Conservation (phyloP, 352 stramenopile genomes). For the Pythium utonaiense region DNA sequence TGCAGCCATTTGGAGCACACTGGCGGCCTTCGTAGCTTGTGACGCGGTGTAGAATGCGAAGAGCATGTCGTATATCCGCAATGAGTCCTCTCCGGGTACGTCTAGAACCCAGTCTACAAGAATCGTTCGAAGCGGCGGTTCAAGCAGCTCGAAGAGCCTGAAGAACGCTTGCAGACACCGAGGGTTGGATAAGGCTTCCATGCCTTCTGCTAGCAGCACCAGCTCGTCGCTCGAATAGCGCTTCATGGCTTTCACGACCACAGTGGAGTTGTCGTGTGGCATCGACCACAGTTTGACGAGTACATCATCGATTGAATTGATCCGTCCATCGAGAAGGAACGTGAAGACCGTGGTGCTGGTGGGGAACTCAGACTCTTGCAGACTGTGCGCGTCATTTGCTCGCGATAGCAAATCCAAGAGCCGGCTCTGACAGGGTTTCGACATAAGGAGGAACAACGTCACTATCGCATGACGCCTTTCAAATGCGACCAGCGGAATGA, state of each 20-base stretch:
- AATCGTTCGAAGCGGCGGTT: slow-evolving; percentile 20
- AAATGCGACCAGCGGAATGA: slow-evolving; percentile 36
- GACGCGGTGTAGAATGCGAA: slow-evolving; percentile 18
- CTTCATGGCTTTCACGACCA: slow-evolving; percentile 29
- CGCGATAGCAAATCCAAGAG: slow-evolving; percentile 4
- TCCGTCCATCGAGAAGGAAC: slow-evolving; percentile 42
- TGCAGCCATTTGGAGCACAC: slow-evolving; percentile 41
- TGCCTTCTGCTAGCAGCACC: slow-evolving; percentile 31
- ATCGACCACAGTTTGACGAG: slow-evolving; percentile 46
- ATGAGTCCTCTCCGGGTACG: slow-evolving; percentile 31
- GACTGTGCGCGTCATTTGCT: background rate
- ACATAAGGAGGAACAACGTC: slow-evolving; percentile 41
- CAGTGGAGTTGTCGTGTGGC: slow-evolving; percentile 13
- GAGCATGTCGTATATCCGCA: slow-evolving; percentile 42
- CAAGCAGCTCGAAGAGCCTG: slow-evolving; percentile 31
- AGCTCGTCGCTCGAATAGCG: slow-evolving; percentile 35
- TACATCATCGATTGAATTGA: slow-evolving; percentile 34
- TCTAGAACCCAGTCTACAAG: slow-evolving; percentile 46
- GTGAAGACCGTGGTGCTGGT: slow-evolving; percentile 31
- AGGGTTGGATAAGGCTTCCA: slow-evolving; percentile 30
- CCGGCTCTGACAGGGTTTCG: slow-evolving; percentile 27
- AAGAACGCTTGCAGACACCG: slow-evolving; percentile 34
- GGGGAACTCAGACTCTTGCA: background rate
- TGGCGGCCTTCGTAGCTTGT: slow-evolving; percentile 7
- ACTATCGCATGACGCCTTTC: slow-evolving; percentile 29